Percentiles rank a stretch among this genome's conserved stretches.
These are phyloP conservation scores for Leccinum subgranulosum DNA, from an alignment of 768 basidiomycete species.

Conservation along the genomic window DNA sequence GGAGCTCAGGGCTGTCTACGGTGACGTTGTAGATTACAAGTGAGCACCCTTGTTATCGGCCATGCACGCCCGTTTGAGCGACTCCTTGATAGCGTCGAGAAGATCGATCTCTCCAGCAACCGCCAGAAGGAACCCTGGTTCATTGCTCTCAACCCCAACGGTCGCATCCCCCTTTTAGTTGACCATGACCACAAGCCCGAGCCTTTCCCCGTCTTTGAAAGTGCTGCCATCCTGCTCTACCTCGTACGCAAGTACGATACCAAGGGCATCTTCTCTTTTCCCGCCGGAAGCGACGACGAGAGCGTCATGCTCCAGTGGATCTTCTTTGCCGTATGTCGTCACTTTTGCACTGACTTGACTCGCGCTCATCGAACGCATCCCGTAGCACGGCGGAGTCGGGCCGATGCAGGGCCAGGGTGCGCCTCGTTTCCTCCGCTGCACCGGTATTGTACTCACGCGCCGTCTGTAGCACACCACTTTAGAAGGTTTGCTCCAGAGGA, in stretches of 20 bases:
- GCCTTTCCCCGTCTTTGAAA: conserved; percentile 71
- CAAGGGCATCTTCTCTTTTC: conserved; percentile 67
- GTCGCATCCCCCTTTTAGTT: conserved; percentile 65
- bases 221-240: conserved; percentile 80
- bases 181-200: conserved; percentile 51
- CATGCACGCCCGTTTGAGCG: background rate
- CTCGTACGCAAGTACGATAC: conserved; percentile 79
- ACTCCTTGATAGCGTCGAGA: conserved; percentile 38
- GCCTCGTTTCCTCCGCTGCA: background rate
- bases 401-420: conserved; percentile 82
- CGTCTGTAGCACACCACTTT: conserved; percentile 63
- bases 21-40: conserved; percentile 47
- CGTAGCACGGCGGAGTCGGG: conserved; percentile 73
- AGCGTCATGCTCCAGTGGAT: conserved; percentile 83
- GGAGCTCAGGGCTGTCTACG: conserved; percentile 57
- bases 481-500: conserved; percentile 59
- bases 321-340: conserved; percentile 63
- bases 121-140: conserved; percentile 85
- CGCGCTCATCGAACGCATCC: background rate
- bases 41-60: conserved; percentile 19
- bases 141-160: conserved; percentile 70
- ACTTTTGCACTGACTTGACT: background rate
- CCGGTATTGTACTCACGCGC: conserved; percentile 9
- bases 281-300: conserved; percentile 55
- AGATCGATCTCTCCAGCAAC: conserved; percentile 58